Base-by-base conservation (phyloP, 192 early-diverging fungal genomes). In the Neocallimastix lanati region DNA sequence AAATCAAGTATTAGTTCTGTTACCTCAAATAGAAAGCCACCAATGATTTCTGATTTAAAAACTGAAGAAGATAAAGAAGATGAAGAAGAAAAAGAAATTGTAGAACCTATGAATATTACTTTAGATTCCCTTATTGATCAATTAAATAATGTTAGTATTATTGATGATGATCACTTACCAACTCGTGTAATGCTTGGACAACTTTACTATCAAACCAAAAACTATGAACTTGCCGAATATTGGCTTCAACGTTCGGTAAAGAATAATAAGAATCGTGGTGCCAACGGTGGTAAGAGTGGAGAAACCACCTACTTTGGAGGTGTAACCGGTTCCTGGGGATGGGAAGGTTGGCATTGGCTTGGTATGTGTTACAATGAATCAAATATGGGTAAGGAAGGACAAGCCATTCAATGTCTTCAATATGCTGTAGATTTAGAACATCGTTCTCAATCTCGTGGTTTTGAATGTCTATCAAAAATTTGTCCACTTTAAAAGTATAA, bases 121-220 rank as follows among this genome's bases (percentile, higher is more conserved):
- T 78, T 88, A 28, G 79, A 83, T 21, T 29, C 80, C 25, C 78
- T 88, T 12, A 82, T 88, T 33, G 82, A 82, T 11, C 79, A 78
- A 27, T 78, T 84, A 30, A 76, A 77, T 28, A 38, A 77, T 13
- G 83, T 84, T 18, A 77, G 83, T 18, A 78, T 82, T 28, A 77
- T 89, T 29, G 88, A 89, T 78, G 81, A 82, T 38, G 81, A 86
- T 28, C 86, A 89, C 77, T 77, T 89, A 36, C 83, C 85, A 21
- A 36, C 88, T 7, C 84, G 84, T 15, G 84, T 86, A 29, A 79
- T 84, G 21, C 80, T 89, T 3, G 88, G 84, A 13, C 84, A 40
- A 16, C 78, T 86, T 28, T 84, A 87, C 77, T 76, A 80, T 29
- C 76, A 80, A 29, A 80, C 30, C 2, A 82, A 82, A 25, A 78